Percentiles rank a stretch among this genome's conserved stretches.
phyloP scores from a whole-genome alignment of 2,329 filamentous ascomycete genomes.

The Xylariaceae sp. region DNA sequence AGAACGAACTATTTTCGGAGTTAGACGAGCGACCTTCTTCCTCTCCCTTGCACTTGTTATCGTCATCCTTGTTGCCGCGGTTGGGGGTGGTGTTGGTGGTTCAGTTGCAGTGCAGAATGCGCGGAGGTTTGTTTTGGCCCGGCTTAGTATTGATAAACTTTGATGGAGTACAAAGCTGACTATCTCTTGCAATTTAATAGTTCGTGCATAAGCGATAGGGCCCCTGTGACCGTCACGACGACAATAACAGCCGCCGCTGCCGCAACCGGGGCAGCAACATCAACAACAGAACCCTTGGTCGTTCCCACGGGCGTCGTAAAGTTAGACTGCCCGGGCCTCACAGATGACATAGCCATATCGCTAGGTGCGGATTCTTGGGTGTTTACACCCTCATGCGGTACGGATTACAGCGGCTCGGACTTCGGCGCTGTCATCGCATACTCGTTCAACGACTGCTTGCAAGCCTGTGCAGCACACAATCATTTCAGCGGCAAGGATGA shows the following conservation, averaged over 20 bases:
- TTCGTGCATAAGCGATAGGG: conserved; percentile 3
- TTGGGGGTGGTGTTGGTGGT: conserved; percentile 35
- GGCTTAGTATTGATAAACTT: background rate
- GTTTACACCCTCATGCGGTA: conserved; percentile 29
- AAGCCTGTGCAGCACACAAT: conserved; percentile 32
- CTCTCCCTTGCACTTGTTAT: conserved; percentile 26
- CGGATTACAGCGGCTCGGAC: conserved; percentile 19
- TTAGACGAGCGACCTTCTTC: conserved; percentile 29
- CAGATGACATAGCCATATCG: conserved; percentile 16
- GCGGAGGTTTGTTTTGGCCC: conserved; percentile 18
- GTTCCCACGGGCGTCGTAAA: conserved; percentile 29
- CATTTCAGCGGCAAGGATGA: conserved; percentile 20
- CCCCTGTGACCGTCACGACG: background rate
- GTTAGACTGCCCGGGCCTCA: conserved; percentile 29
- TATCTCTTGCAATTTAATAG: background rate
- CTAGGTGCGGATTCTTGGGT: conserved; percentile 21
- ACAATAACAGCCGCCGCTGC: conserved; percentile 13
- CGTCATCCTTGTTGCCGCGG: conserved; percentile 30
- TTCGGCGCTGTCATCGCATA: conserved; percentile 31
- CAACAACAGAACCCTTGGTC: conserved; percentile 15
- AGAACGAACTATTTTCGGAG: conserved; percentile 28
- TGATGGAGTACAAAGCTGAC: background rate
- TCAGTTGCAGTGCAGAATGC: conserved; percentile 33
- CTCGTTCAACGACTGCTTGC: conserved; percentile 30
- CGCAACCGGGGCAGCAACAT: conserved; percentile 1